These are phyloP conservation scores for Evansstolkia leycettana DNA, from an alignment of 495 filamentous ascomycete species.

Conservation along the genomic window DNA sequence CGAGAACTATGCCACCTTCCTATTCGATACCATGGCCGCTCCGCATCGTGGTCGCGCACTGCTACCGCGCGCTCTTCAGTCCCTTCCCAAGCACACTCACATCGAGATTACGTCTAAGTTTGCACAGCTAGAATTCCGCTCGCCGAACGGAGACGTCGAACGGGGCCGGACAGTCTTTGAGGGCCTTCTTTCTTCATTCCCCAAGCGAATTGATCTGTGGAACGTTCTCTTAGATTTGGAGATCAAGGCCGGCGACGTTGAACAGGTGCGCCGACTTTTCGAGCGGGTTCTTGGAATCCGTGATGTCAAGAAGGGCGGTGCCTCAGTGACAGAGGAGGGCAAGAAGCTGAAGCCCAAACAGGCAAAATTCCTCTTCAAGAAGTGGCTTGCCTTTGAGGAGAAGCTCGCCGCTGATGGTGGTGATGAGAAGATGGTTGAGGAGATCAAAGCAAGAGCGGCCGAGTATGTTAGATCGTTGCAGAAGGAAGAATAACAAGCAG, in stretches of 20 bases:
- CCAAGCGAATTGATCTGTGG: constrained; percentile 84
- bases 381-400: constrained; percentile 74
- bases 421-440: constrained; percentile 56
- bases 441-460: constrained; percentile 60
- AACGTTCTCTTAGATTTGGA: constrained; percentile 84
- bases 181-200: constrained; percentile 68
- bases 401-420: constrained; percentile 40
- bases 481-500: constrained; percentile 26
- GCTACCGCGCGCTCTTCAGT: constrained; percentile 77
- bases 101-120: constrained; percentile 74
- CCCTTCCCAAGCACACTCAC: constrained; percentile 59
- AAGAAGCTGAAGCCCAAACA: constrained; percentile 53
- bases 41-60: constrained; percentile 66
- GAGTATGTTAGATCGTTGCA: constrained; percentile 52
- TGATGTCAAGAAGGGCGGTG: constrained; percentile 43
- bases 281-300: constrained; percentile 53
- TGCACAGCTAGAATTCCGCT: constrained; percentile 81
- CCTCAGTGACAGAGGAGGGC: constrained; percentile 15
- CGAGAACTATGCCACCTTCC: constrained; percentile 90
- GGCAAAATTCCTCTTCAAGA: constrained; percentile 71
- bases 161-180: constrained; percentile 92
- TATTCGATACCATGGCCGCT: constrained; percentile 56
- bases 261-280: constrained; percentile 61
- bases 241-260: constrained; percentile 49
- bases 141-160: constrained; percentile 71